Base-by-base conservation (phyloP, 345 rosid species). In the Noccaea caerulescens region DNA sequence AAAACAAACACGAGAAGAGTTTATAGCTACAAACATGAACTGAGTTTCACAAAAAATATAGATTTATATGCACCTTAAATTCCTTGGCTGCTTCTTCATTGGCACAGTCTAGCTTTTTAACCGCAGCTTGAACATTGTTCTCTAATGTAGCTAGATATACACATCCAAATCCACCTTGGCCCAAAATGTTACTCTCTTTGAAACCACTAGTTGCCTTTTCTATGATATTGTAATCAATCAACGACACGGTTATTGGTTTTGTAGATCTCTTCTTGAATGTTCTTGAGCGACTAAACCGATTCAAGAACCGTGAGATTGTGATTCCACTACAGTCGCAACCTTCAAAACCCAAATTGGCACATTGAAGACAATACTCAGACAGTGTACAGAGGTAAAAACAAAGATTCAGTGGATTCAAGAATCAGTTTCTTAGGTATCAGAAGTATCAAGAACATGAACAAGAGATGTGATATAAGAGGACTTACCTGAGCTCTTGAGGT, bases 131-230 rank as follows among this genome's bases (percentile, higher is more conserved):
- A 58, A 76, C 63, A 72, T 72, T 77, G 72, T 84, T 83, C 0
- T 91, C 97, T 76, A 94, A 63, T 7, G 65, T 72, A 57, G 92
- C 92, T 73, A 80, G 80, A 71, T 88, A 94, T 58, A 94, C 99
- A 68, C 84, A 80, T 42, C 97, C 99, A 72, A 94, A 94, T 71
- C 90, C 99, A 25, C 99, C 99, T 75, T 75, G 82, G 23, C 99
- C 99, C 83, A 94, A 65, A 33, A 86, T 78, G 69, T 84, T 91
- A 49, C 81, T 81, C 68, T 86, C 92, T 10, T 72, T 85, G 72
- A 94, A 94, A 76, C 78, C 82, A 77, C 77, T 63, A 3, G 96
- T 94, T 4, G 80, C 88, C 68, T 88, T 89, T 80, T 91, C 95
- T 54, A 94, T 75, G 39, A 58, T 38, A 74, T 73, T 78, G 72